Evolutionary conservation across 176 grass and related monocot genomes (phyloP), one percentile per base, ranked within the genome.

Genomic region (Bonia amplexicaulis): DNA sequence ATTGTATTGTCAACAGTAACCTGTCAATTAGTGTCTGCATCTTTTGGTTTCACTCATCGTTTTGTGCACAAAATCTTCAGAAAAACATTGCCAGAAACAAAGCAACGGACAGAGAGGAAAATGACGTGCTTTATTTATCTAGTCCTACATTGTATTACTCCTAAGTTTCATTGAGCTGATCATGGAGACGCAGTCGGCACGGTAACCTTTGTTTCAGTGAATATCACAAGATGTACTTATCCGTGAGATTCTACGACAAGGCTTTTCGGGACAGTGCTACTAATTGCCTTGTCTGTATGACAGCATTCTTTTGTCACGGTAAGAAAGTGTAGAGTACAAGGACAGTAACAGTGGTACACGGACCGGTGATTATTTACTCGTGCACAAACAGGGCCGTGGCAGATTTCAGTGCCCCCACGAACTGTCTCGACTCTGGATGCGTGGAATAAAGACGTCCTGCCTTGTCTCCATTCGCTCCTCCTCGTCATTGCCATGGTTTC

Each of bases 321-420:
- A 42, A 60, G n/a, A 33, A 11, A 59, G 12, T 8, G 25, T 22
- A 10, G 73, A 70, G 51, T 15, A 66, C n/a, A 69, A 69, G 27
- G 49, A 75, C 71, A 69, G 29, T 29, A 51, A 85, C 42, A 44
- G 26, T 48, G 33, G 13, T 62, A 39, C 62, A 26, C 70, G 52
- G 52, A 76, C 12, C 42, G 46, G 63, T 89, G 64, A 84, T 80
- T 84, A 85, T 80, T 80, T 85, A 79, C 78, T 76, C 86, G 72
- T 69, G 79, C 39, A 40, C 88, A 54, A 83, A 90, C 71, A 86
- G 71, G 33, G 41, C 14, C 51, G 69, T 45, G 41, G 79, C 83
- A 86, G 78, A 82, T 90, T 59, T 83, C 79, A 48, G 88, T 67
- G 84, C 73, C 84, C 88, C 88, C 37, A 40, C 80, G 22, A 17